phyloP scores from a whole-genome alignment of 441 rosid species.

The Erodium trifolium region DNA sequence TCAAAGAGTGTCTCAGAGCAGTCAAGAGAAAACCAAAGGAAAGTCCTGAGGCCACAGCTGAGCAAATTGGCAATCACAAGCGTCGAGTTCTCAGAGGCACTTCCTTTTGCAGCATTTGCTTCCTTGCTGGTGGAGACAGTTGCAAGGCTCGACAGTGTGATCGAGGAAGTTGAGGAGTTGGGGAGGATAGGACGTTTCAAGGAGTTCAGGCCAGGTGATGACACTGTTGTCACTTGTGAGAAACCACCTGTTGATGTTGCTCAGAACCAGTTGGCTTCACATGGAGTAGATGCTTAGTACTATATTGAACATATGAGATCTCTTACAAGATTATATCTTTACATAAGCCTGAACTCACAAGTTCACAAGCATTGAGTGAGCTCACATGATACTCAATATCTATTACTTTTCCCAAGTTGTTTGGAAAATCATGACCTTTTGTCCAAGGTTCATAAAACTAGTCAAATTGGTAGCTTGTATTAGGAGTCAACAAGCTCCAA shows the following conservation, averaged over 20 bases:
- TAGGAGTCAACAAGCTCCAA: not conserved
- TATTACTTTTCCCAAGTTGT: not conserved
- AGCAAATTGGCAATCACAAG: slow-evolving; percentile 60
- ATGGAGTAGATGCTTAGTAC: slow-evolving; percentile 6
- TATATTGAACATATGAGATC: not conserved
- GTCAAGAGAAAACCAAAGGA: slow-evolving; percentile 32
- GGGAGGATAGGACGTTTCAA: slow-evolving; percentile 59
- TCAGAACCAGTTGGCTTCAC: slow-evolving; percentile 32
- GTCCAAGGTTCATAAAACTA: not conserved
- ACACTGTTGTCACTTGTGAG: slow-evolving; percentile 31
- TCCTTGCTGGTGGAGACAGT: slow-evolving; percentile 67
- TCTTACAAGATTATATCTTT: no score
- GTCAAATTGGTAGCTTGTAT: not conserved
- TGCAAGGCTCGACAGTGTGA: slow-evolving; percentile 67
- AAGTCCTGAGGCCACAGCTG: slow-evolving; percentile 51
- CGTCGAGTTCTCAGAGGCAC: slow-evolving; percentile 76
- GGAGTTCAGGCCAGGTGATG: slow-evolving; percentile 42
- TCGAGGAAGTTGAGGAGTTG: slow-evolving; percentile 65
- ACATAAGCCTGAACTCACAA: not conserved
- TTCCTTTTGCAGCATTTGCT: slow-evolving; percentile 80
- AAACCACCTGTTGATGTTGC: slow-evolving; percentile 23
- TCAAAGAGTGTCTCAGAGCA: slow-evolving; percentile 22
- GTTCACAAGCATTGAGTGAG: slow-evolving; percentile 7
- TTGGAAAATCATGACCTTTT: not conserved
- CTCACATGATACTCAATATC: not conserved